These are phyloP conservation scores for Stachybotrys chlorohalonatus DNA, from an alignment of 2,329 filamentous ascomycete species.

Conservation along the genomic window DNA sequence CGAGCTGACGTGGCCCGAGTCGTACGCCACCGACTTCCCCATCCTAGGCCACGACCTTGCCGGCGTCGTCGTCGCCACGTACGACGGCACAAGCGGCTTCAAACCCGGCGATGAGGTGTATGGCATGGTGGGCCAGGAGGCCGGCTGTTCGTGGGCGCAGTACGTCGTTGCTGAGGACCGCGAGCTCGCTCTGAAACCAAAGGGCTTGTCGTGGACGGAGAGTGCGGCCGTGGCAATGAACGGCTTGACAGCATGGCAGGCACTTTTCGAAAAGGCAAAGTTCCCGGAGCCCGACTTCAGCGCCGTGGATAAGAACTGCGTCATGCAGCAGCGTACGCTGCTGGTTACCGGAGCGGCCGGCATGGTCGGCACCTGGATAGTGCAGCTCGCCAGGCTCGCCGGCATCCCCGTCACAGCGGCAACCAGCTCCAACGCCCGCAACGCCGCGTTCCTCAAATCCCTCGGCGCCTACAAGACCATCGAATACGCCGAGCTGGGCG, in stretches of 20 bases:
- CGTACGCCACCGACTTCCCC: constrained; percentile 4
- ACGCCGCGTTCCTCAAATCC: not conserved
- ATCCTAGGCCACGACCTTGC: constrained; percentile 7
- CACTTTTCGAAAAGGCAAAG: not conserved
- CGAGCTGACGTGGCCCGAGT: constrained; percentile 8
- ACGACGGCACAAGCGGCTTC: constrained; percentile 11
- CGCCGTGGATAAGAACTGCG: not conserved
- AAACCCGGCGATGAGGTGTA: constrained; percentile 18
- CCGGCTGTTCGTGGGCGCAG: not conserved
- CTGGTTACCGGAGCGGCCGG: not conserved
- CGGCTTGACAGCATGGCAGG: not conserved
- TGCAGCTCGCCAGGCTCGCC: not conserved
- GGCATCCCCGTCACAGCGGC: not conserved
- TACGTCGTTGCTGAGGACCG: not conserved
- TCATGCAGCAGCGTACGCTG: not conserved
- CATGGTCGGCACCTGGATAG: not conserved
- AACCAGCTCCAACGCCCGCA: not conserved
- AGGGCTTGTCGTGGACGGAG: not conserved
- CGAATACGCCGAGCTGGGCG: not conserved
- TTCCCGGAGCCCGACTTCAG: not conserved
- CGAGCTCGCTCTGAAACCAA: not conserved
- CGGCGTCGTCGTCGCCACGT: constrained; percentile 4
- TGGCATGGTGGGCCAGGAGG: constrained; percentile 1
- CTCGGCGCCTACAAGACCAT: not conserved
- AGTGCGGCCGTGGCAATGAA: not conserved